Percentiles rank a stretch among this genome's conserved stretches.
Conservation (phyloP, 1,284 basidiomycete genomes). For the Marasmius tenuissimus region DNA sequence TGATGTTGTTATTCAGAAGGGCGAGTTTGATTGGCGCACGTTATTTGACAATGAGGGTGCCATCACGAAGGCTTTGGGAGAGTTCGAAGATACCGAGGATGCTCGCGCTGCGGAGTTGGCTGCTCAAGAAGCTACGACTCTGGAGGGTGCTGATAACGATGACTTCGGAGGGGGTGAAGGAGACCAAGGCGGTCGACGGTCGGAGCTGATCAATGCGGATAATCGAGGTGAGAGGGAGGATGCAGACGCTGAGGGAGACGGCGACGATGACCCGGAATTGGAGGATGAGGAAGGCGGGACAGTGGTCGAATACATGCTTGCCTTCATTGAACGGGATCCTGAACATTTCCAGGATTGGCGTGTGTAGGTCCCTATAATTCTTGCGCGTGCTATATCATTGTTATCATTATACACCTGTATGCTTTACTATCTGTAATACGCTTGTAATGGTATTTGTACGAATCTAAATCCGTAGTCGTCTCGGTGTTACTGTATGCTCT, state of each 20-base stretch:
- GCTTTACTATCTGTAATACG: no score
- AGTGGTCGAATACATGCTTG: slow-evolving; percentile 87
- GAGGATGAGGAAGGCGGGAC: slow-evolving; percentile 59
- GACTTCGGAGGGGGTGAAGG: slow-evolving; percentile 64
- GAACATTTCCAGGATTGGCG: slow-evolving; percentile 79
- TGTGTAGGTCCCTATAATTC: slow-evolving; percentile 39
- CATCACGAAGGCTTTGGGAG: slow-evolving; percentile 59
- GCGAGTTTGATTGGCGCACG: slow-evolving; percentile 93
- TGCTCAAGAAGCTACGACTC: slow-evolving; percentile 65
- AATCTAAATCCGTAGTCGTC: no score
- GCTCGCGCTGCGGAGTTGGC: slow-evolving; percentile 80
- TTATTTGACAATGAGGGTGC: slow-evolving; percentile 64
- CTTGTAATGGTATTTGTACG: no score
- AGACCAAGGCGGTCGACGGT: slow-evolving; percentile 34
- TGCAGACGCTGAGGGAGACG: slow-evolving; percentile 27
- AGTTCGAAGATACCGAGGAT: slow-evolving; percentile 90
- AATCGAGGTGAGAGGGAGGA: background rate
- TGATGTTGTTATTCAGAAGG: slow-evolving; percentile 91
- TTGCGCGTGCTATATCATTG: background rate
- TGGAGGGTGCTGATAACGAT: slow-evolving; percentile 75
- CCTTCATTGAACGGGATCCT: slow-evolving; percentile 72
- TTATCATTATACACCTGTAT: background rate
- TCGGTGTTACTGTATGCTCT: no score
- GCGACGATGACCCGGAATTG: slow-evolving; percentile 38
- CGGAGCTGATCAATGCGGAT: background rate